These are phyloP conservation scores for Silene conica DNA, from an alignment of 148 eudicot species.

Conservation along the genomic window DNA sequence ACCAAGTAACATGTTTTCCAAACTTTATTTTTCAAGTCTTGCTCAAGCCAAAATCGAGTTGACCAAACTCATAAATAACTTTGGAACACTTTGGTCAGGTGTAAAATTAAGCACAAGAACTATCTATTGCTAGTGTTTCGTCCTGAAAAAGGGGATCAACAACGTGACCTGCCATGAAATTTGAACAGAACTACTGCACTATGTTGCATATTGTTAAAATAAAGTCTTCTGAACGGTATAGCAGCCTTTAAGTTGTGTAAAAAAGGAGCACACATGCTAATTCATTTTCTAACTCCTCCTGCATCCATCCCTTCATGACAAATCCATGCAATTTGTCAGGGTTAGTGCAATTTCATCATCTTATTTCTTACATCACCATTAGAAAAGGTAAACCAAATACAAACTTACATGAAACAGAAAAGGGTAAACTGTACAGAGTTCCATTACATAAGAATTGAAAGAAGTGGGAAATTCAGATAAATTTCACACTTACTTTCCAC, in stretches of 20 bases:
- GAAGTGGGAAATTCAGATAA: not conserved
- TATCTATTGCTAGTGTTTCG: not conserved
- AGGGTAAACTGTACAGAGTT: not conserved
- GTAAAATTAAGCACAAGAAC: not conserved
- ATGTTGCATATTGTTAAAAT: not conserved
- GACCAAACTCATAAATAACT: not conserved
- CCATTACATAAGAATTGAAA: not conserved
- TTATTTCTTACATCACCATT: not conserved
- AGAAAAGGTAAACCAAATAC: not conserved
- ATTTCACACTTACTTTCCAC: slow-evolving; percentile 73
- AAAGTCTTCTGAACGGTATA: not conserved
- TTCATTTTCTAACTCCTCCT: not conserved
- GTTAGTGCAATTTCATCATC: not conserved
- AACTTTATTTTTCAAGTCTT: not conserved
- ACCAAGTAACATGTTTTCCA: not conserved
- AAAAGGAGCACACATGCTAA: not conserved
- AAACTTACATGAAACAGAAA: not conserved
- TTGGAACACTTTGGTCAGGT: not conserved
- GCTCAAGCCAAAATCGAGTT: not conserved
- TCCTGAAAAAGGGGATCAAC: not conserved
- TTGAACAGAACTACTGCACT: not conserved
- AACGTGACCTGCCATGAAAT: not conserved
- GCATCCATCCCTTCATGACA: not conserved
- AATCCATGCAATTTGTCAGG: not conserved
- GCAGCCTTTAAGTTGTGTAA: not conserved